These are phyloP conservation scores for Myrica gale DNA, from an alignment of 306 rosid species.

Conservation along the genomic window DNA sequence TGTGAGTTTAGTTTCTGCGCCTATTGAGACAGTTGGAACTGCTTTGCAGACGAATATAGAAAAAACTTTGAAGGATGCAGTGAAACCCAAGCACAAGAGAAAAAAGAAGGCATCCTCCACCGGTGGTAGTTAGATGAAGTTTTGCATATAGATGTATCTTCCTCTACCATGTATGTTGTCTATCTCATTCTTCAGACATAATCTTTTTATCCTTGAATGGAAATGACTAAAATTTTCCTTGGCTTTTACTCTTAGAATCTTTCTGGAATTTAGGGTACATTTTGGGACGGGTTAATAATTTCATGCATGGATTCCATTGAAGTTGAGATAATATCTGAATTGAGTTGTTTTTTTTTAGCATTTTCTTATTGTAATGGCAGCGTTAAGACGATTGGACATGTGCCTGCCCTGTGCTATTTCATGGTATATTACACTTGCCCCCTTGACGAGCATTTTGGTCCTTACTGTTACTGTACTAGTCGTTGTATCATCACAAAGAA, in stretches of 20 bases:
- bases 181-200: background rate
- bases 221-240: background rate
- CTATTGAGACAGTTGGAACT: constrained; percentile 28
- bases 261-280: background rate
- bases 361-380: background rate
- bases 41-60: constrained; percentile 39
- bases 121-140: constrained; percentile 42
- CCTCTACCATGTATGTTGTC: constrained; percentile 22
- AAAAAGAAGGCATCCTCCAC: constrained; percentile 46
- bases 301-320: background rate
- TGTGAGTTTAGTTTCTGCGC: constrained; percentile 29
- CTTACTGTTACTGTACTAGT: background rate
- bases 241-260: background rate
- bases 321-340: background rate
- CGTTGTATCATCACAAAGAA: background rate
- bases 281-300: background rate
- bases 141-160: background rate
- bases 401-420: background rate
- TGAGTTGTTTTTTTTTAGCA: background rate
- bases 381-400: background rate
- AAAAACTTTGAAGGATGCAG: constrained; percentile 76
- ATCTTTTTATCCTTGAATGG: background rate
- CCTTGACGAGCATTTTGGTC: background rate
- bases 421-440: background rate
- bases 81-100: constrained; percentile 69